A percentile compares a stretch with the other conserved stretches of the same genome.
Evolutionary conservation across 1,139 yeast species (phyloP).

Genomic region (Scheffersomyces illinoinensis): DNA sequence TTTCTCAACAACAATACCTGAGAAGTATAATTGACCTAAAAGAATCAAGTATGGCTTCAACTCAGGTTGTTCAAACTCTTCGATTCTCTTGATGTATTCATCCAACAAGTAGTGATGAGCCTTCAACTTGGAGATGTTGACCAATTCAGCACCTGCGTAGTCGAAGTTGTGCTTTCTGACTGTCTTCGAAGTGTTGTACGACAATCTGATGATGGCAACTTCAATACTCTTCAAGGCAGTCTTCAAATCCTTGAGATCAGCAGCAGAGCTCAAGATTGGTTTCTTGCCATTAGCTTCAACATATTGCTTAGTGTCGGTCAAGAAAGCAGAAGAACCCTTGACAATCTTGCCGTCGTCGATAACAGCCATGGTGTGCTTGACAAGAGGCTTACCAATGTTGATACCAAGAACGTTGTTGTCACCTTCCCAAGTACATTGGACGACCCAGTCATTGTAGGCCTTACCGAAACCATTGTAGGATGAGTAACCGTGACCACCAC

Average conservation of each 20-base stretch:
- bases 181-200: conserved; percentile 46
- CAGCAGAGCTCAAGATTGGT: conserved; percentile 26
- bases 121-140: conserved; percentile 60
- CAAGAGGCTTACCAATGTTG: conserved; percentile 48
- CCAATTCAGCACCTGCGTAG: conserved; percentile 58
- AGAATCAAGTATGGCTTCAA: conserved; percentile 32
- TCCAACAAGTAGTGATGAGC: conserved; percentile 57
- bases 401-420: conserved; percentile 51
- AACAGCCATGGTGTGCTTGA: conserved; percentile 35
- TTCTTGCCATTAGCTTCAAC: conserved; percentile 17
- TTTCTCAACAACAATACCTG: conserved; percentile 68
- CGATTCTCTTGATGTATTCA: conserved; percentile 40
- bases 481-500: conserved; percentile 57
- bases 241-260: conserved; percentile 32
- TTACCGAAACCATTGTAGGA: conserved; percentile 49
- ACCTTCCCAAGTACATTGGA: conserved; percentile 57
- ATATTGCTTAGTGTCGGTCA: conserved; percentile 34
- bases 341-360: conserved; percentile 35
- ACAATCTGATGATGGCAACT: conserved; percentile 45
- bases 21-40: conserved; percentile 55
- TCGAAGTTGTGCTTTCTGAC: conserved; percentile 54
- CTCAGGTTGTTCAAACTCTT: conserved; percentile 20
- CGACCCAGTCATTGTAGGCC: conserved; percentile 52
- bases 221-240: conserved; percentile 41
- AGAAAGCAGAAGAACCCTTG: conserved; percentile 41